phyloP scores from a whole-genome alignment of 2,329 filamentous ascomycete genomes.

The Diaporthe sp. region DNA sequence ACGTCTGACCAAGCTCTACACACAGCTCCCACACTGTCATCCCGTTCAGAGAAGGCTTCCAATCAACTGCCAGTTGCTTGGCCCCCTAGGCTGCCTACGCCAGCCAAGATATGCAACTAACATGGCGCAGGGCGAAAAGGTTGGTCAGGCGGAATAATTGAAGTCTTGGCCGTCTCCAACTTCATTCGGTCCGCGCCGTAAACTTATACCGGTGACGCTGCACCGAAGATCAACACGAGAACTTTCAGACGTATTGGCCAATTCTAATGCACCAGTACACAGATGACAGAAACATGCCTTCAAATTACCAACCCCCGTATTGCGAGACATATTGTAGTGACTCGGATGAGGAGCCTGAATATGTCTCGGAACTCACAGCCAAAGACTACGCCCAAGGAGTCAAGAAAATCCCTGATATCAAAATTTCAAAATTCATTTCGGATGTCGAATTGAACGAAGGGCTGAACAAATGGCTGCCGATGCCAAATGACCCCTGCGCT shows the following conservation, averaged over 20 bases:
- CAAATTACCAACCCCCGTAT: background rate
- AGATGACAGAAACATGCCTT: background rate
- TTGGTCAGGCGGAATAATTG: too few relatives aligned
- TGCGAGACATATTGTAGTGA: background rate
- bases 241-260: too few relatives aligned
- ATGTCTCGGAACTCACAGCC: conserved; percentile 3
- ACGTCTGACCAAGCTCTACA: background rate
- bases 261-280: fast-evolving
- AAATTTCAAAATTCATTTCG: background rate
- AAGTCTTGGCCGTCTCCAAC: too few relatives aligned
- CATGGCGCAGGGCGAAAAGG: too few relatives aligned
- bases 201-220: too few relatives aligned
- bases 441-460: conserved; percentile 4
- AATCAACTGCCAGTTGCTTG: background rate
- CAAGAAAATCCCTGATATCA: background rate
- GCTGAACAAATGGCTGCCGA: conserved; percentile 2
- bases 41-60: background rate
- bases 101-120: background rate
- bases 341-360: conserved; percentile 8
- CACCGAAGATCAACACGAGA: too few relatives aligned
- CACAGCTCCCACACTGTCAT: background rate
- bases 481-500: background rate
- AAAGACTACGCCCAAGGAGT: conserved; percentile 11
- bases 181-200: too few relatives aligned
- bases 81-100: background rate